phyloP scores from a whole-genome alignment of 768 basidiomycete genomes.

The Gymnopilus junonius region DNA sequence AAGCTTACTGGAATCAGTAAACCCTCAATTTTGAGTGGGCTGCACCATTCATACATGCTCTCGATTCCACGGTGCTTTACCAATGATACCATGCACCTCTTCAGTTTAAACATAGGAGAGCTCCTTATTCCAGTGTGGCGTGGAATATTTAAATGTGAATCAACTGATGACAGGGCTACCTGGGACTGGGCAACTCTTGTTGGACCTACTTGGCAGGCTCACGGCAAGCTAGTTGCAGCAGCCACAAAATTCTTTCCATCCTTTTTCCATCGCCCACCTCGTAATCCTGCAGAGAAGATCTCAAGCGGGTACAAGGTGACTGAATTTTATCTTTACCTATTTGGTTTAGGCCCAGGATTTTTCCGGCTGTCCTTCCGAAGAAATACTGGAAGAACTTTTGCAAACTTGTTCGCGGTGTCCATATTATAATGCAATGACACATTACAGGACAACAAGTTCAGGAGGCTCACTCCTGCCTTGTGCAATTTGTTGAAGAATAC shows the following conservation, averaged over 20 bases:
- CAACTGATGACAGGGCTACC: slow-evolving; percentile 14
- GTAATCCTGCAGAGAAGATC: slow-evolving; percentile 33
- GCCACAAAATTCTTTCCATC: slow-evolving; percentile 19
- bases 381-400: slow-evolving; percentile 34
- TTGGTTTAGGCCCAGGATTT: slow-evolving; percentile 33
- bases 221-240: slow-evolving; percentile 32
- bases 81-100: slow-evolving; percentile 37
- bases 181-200: slow-evolving; percentile 36
- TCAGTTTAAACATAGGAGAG: slow-evolving; percentile 30
- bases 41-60: slow-evolving; percentile 18
- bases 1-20: slow-evolving; percentile 34
- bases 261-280: slow-evolving; percentile 21
- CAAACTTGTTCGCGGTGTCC: slow-evolving; percentile 28
- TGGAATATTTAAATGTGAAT: slow-evolving; percentile 25
- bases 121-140: slow-evolving; percentile 36
- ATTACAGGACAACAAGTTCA: slow-evolving; percentile 23
- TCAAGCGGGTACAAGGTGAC: slow-evolving; percentile 39
- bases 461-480: slow-evolving; percentile 26
- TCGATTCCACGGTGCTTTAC: slow-evolving; percentile 29
- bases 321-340: slow-evolving; percentile 36
- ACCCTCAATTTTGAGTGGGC: slow-evolving; percentile 33
- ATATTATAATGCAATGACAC: slow-evolving; percentile 24
- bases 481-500: slow-evolving; percentile 34
- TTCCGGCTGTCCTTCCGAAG: slow-evolving; percentile 27
- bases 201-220: slow-evolving; percentile 18